Conservation (phyloP, 1,284 basidiomycete species). For the Papiliotrema fonsecae region DNA sequence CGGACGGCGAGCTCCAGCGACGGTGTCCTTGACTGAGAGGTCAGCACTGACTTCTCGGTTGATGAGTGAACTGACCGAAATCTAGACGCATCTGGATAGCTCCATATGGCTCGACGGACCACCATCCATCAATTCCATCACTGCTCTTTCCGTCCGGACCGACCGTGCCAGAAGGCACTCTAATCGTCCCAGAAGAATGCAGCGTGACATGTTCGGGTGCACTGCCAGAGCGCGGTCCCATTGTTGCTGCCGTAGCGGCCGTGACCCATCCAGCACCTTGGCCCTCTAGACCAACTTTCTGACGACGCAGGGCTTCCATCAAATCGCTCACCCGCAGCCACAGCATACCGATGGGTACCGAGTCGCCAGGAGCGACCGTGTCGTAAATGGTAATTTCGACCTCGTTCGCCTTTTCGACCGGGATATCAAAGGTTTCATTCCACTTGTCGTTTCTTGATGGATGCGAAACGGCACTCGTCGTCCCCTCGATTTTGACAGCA, state of each 20-base stretch:
- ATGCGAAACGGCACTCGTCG: slow-evolving; percentile 85
- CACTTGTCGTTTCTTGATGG: slow-evolving; percentile 90
- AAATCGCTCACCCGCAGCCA: slow-evolving; percentile 96
- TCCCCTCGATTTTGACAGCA: slow-evolving; percentile 94
- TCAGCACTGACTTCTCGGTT: not conserved
- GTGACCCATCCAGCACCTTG: slow-evolving; percentile 82
- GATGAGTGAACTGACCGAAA: slow-evolving; percentile 63
- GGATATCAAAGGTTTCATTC: slow-evolving; percentile 96
- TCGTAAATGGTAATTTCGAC: slow-evolving; percentile 96
- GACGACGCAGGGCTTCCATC: slow-evolving; percentile 87
- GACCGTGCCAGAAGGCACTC: slow-evolving; percentile 13
- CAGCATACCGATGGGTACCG: slow-evolving; percentile 87
- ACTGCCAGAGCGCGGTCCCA: slow-evolving; percentile 35
- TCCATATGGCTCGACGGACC: slow-evolving; percentile 95
- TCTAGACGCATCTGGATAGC: slow-evolving; percentile 79
- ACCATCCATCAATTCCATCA: slow-evolving; percentile 95
- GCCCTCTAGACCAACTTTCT: slow-evolving; percentile 78
- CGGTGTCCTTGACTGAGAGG: slow-evolving; percentile 86
- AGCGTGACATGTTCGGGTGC: slow-evolving; percentile 35
- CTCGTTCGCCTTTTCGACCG: slow-evolving; percentile 97
- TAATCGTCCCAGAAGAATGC: slow-evolving; percentile 26
- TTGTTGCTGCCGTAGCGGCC: slow-evolving; percentile 54
- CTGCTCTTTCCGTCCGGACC: slow-evolving; percentile 29
- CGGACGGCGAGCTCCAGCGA: slow-evolving; percentile 75
- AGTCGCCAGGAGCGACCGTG: slow-evolving; percentile 71